Evolutionary conservation across 208 protist species (phyloP), one percentile per base, ranked within the genome.

Genomic region (Herpetomonas samuelpessoai): DNA sequence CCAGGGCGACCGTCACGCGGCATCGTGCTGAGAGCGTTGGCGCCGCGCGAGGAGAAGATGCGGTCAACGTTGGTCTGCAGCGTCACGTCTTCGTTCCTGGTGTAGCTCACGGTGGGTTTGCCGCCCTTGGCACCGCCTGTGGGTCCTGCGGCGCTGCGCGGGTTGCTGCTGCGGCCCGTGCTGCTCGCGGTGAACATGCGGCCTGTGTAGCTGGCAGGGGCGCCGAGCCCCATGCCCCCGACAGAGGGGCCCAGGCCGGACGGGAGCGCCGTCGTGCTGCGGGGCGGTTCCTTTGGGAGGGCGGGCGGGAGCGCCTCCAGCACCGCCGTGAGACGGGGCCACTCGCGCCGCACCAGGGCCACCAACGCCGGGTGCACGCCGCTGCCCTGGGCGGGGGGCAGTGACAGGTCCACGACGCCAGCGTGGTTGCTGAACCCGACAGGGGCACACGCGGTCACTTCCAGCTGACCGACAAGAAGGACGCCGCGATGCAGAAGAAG

Each of bases 11-110:
- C 68, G 49, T 76, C 71, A 3, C 31, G 21, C 30, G 88, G 82
- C 57, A 67, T 49, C 14, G 79, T 88, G 22, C 45, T 71, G 48
- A 87, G 68, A 57, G 55, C 28, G 22, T 68, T 55, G 24, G 62
- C 63, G 16, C 62, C 57, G 58, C 81, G 65, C 9, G 79, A 64
- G 18, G 68, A 68, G 70, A 93, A 87, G 29, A 93, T 90, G 58
- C 68, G 77, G 26, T 85, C 76, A 19, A 93, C 82, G 59, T 70
- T 87, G 45, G 54, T 71, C 65, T 93, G 86, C 58, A 93, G 60
- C 21, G 70, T 48, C 12, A 71, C 70, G 57, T 72, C 71, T 31
- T 79, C 80, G 27, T 81, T 56, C 27, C 86, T 82, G 18, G 71
- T 81, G 65, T 88, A 85, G 28, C 47, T 26, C 28, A 73, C 62